A percentile compares a stretch with the other conserved stretches of the same genome.
These are phyloP conservation scores for Geotrichum citri-aurantii DNA, from an alignment of 1,139 yeast genomes.

Conservation along the genomic window DNA sequence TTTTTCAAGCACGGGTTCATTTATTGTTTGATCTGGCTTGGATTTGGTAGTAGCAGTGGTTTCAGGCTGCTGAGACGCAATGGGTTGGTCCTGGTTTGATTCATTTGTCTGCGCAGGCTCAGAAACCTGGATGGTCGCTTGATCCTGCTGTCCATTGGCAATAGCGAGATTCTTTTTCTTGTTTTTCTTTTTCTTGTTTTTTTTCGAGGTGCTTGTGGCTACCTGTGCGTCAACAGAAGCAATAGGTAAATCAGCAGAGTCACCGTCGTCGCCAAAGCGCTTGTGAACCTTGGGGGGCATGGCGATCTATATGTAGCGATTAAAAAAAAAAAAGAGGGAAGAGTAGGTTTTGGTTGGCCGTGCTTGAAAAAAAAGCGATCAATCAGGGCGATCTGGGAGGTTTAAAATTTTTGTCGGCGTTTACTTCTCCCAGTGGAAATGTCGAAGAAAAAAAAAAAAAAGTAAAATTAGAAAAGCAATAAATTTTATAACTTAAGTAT, in stretches of 20 bases:
- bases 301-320: background rate
- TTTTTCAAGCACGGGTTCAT: background rate
- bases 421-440: too few species aligned
- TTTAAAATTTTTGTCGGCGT: background rate
- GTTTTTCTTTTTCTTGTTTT: conserved; percentile 18
- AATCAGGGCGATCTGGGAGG: background rate
- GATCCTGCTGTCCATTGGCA: background rate
- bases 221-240: background rate
- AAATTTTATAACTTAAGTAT: too few species aligned
- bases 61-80: background rate
- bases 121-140: background rate
- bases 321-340: background rate
- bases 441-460: too few species aligned
- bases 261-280: conserved; percentile 25
- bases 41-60: background rate
- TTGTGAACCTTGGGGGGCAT: conserved; percentile 30
- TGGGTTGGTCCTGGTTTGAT: background rate
- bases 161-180: background rate
- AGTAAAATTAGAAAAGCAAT: too few species aligned
- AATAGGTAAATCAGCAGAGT: background rate
- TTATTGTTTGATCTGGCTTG: background rate
- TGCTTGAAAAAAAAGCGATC: background rate
- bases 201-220: background rate
- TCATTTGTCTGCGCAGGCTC: background rate
- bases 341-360: too few species aligned